Percentiles rank a stretch among this genome's conserved stretches.
phyloP scores from a whole-genome alignment of 345 rosid species.

The Eutrema yunnanense region DNA sequence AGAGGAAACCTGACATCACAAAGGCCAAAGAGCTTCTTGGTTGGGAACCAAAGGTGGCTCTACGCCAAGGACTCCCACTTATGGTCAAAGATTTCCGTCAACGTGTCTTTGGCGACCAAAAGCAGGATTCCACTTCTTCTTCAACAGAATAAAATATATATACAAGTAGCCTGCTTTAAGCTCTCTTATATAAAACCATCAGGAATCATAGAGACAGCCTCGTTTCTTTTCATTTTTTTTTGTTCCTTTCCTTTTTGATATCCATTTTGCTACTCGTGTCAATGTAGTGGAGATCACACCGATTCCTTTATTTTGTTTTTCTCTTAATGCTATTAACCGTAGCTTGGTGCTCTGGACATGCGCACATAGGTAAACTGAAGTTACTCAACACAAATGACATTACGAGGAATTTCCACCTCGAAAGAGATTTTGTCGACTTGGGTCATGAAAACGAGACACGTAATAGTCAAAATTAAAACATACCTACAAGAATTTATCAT shows the following conservation, averaged over 20 bases:
- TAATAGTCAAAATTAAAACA: background rate
- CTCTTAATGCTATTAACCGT: background rate
- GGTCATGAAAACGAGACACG: background rate
- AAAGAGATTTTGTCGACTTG: background rate
- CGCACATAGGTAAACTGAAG: too few relatives aligned
- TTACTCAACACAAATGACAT: background rate
- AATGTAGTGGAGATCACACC: constrained; percentile 12
- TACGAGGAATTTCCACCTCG: background rate
- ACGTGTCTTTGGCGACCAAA: constrained; percentile 89
- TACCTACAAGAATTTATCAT: constrained; percentile 3
- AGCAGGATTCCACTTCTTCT: constrained; percentile 44
- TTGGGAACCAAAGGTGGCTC: constrained; percentile 90
- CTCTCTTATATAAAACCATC: background rate
- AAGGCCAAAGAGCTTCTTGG: constrained; percentile 85
- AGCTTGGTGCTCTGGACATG: background rate
- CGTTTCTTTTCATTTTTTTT: background rate
- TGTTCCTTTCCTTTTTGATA: background rate
- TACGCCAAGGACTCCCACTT: constrained; percentile 81
- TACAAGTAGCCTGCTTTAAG: background rate
- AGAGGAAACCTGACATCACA: constrained; percentile 96
- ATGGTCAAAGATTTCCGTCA: constrained; percentile 95
- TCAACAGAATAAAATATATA: constrained; percentile 10
- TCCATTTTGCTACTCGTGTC: background rate
- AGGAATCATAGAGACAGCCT: background rate
- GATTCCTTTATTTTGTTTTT: background rate